Base-by-base conservation (phyloP, 1,284 basidiomycete species). In the Ceratobasidium sp. region DNA sequence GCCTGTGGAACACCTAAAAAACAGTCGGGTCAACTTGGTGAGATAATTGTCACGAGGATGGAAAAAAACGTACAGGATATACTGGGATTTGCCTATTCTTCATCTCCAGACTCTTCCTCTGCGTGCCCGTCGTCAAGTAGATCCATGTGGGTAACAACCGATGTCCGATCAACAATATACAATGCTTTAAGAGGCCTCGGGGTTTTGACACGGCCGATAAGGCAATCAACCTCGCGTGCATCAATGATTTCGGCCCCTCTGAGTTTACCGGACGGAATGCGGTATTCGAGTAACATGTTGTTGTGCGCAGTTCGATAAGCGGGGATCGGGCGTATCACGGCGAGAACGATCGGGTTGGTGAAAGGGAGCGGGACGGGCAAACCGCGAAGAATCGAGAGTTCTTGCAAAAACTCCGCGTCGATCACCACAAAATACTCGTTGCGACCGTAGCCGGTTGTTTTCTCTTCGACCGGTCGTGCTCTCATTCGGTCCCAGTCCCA, bases 151-250 rank as follows among this genome's bases (percentile, higher is more conserved):
- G 27, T 30, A 30, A 69, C 67, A 16, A 69, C 52, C 5, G 78
- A 79, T 64, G 81, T 82, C 5, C 82, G 77, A 74, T 84, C 83
- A 57, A 83, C 78, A 46, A 84, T 81, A n/a, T 79, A 80, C 80
- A 80, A 82, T 18, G 64, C 23, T 4, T 27, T 14, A 23, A 77
- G 65, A 6, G 79, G 68, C 41, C 77, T 77, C 2, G 38, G 46
- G 5, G 27, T 33, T n/a, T 18, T 69, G 10, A 83, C 64, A 0
- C 82, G 80, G 20, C 80, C 65, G 50, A 79, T 78, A 64, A 52
- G 77, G 44, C 77, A 82, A 16, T 79, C 76, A 64, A 81, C 82
- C 12, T 78, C 65, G 46, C 77, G 66, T n/a, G 81, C 74, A 66
- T 84, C 82, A 2, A 83, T 78, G 35, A 81, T 64, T 30, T 81